Percentiles rank a stretch among this genome's conserved stretches.
Conservation (phyloP, 2,329 filamentous ascomycete species). For the Arthrobotrys entomopaga region DNA sequence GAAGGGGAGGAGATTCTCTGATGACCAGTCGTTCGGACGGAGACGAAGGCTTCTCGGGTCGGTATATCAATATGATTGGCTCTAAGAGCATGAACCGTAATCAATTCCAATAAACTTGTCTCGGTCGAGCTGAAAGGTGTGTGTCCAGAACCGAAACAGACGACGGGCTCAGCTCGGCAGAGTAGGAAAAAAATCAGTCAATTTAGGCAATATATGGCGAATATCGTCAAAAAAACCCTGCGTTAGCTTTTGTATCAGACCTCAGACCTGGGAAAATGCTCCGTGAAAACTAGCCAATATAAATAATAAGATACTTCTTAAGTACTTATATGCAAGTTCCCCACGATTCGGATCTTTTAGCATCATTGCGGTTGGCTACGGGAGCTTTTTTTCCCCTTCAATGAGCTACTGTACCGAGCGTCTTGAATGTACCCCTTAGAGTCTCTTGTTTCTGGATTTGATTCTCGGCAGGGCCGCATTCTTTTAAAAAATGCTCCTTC, state of each 20-base stretch:
- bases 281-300: slow-evolving; percentile 32
- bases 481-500: slow-evolving; percentile 4
- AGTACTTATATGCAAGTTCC: too few species aligned
- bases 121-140: slow-evolving; percentile 37
- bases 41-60: slow-evolving; percentile 19
- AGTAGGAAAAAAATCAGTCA: too few species aligned
- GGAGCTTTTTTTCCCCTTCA: slow-evolving; percentile 9
- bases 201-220: slow-evolving; percentile 56
- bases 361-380: slow-evolving; percentile 24
- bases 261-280: slow-evolving; percentile 37
- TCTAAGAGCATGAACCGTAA: neutral
- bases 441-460: slow-evolving; percentile 4
- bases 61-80: slow-evolving; percentile 39
- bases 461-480: neutral
- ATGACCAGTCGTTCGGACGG: slow-evolving; percentile 43
- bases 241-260: slow-evolving; percentile 30
- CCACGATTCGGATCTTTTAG: slow-evolving; percentile 35
- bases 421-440: too few species aligned
- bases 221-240: slow-evolving; percentile 45
- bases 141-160: slow-evolving; percentile 34
- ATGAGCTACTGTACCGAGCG: too few species aligned
- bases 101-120: slow-evolving; percentile 16
- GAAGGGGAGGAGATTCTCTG: slow-evolving; percentile 18
- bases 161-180: slow-evolving; percentile 55
- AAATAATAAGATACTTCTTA: too few species aligned